phyloP scores from a whole-genome alignment of 768 basidiomycete genomes.

The Psilocybe sp. region DNA sequence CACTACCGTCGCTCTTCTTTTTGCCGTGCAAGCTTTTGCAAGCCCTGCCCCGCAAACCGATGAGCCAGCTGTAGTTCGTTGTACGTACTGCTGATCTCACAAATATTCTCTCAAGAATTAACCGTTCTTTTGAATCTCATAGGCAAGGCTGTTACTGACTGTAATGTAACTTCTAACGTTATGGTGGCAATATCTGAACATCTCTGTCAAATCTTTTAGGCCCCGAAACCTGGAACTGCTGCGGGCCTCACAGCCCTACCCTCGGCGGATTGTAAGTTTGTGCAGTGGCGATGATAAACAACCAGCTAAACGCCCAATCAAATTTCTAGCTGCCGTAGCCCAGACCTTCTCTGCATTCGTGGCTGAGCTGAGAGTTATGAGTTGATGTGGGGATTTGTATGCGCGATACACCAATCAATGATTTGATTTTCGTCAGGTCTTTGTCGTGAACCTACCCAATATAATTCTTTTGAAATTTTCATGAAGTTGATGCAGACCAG shows the following conservation, averaged over 20 bases:
- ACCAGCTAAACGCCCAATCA: background rate
- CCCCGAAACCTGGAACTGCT: constrained; percentile 15
- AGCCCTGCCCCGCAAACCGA: constrained; percentile 12
- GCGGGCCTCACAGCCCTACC: constrained; percentile 13
- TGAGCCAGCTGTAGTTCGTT: constrained; percentile 9
- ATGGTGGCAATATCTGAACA: background rate
- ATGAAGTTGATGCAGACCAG: too few relatives aligned
- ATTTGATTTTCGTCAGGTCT: background rate
- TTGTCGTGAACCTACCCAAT: too few relatives aligned
- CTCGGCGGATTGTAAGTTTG: constrained; percentile 15
- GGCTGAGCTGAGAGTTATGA: background rate
- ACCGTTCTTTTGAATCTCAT: too few relatives aligned
- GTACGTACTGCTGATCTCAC: constrained; percentile 7
- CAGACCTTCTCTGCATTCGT: constrained; percentile 14
- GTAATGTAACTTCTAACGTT: too few relatives aligned
- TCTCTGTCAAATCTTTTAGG: constrained; percentile 1
- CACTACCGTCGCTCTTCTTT: constrained; percentile 9
- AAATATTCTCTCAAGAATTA: background rate
- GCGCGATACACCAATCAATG: background rate
- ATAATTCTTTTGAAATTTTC: too few relatives aligned
- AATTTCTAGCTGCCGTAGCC: constrained; percentile 14
- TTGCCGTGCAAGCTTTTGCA: constrained; percentile 14
- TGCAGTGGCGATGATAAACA: background rate
- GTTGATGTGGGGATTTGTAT: too few relatives aligned
- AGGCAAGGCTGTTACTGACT: too few relatives aligned